These are phyloP conservation scores for Magnolia officinalis DNA, from an alignment of 164 flowering plant species.

Conservation along the genomic window DNA sequence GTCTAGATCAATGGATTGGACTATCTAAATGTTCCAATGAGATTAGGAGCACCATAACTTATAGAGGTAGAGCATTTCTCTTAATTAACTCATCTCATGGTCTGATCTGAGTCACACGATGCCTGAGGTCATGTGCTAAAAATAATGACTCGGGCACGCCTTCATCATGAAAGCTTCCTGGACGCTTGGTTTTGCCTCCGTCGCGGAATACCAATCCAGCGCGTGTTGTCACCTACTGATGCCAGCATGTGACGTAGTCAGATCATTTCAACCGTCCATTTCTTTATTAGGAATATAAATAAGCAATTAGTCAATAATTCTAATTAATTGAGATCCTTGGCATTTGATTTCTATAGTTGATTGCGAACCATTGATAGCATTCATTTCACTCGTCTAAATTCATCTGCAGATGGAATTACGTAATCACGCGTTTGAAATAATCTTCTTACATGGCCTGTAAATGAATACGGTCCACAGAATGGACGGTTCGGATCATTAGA, in stretches of 20 bases:
- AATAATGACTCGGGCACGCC: not conserved
- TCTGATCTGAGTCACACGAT: not conserved
- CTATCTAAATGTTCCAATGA: not conserved
- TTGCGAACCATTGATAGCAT: no score
- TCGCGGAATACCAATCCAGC: not conserved
- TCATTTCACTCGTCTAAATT: no score
- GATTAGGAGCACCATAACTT: not conserved
- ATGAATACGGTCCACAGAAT: no score
- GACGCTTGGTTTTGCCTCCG: not conserved
- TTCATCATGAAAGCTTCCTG: not conserved
- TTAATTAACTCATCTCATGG: not conserved
- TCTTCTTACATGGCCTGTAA: no score
- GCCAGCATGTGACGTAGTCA: not conserved
- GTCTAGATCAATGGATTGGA: not conserved
- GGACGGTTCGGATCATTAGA: no score
- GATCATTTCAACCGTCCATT: not conserved
- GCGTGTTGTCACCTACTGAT: not conserved
- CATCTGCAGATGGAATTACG: no score
- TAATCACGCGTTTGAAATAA: no score
- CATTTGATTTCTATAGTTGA: not conserved
- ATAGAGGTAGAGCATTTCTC: not conserved
- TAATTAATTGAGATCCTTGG: not conserved
- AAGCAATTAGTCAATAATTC: no score
- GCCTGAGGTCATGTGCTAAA: not conserved
- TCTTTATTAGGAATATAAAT: not conserved